Conservation (phyloP, 2,329 filamentous ascomycete species). For the Cladophialophora exuberans region DNA sequence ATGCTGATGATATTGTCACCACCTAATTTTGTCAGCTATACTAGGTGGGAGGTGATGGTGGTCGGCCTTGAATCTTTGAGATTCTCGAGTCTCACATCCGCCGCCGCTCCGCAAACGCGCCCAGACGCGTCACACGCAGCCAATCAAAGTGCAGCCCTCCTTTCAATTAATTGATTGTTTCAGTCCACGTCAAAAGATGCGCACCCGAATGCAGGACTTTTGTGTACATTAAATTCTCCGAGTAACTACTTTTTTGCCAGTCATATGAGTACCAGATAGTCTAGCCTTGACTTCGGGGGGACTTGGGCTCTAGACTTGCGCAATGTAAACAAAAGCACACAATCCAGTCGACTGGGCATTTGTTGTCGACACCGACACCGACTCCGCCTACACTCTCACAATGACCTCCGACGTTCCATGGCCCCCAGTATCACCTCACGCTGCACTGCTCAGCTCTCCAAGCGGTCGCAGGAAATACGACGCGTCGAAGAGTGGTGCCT, state of each 20-base stretch:
- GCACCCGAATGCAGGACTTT: neutral
- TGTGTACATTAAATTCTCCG: too few relatives aligned
- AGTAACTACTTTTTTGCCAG: too few relatives aligned
- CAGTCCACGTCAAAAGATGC: neutral
- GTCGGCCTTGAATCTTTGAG: neutral
- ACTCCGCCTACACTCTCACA: neutral
- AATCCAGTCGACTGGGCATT: neutral
- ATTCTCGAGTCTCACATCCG: too few relatives aligned
- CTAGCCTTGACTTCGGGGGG: too few relatives aligned
- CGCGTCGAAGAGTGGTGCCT: slow-evolving; percentile 69
- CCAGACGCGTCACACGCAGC: slow-evolving; percentile 15
- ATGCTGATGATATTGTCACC: too few relatives aligned
- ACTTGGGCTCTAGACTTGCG: too few relatives aligned
- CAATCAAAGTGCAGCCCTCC: slow-evolving; percentile 23
- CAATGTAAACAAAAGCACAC: neutral
- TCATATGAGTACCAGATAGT: too few relatives aligned
- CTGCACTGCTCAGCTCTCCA: slow-evolving; percentile 70
- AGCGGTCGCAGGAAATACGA: slow-evolving; percentile 76
- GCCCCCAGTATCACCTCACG: slow-evolving; percentile 66
- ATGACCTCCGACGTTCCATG: slow-evolving; percentile 46
- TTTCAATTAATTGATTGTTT: slow-evolving; percentile 4
- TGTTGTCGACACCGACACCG: neutral
- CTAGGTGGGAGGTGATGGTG: neutral
- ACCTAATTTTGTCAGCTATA: too few relatives aligned
- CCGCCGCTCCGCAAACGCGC: neutral